Evolutionary conservation across 805 yeast species (phyloP), one percentile per base, ranked within the genome.

Genomic region (Blastobotrys mokoenaii): DNA sequence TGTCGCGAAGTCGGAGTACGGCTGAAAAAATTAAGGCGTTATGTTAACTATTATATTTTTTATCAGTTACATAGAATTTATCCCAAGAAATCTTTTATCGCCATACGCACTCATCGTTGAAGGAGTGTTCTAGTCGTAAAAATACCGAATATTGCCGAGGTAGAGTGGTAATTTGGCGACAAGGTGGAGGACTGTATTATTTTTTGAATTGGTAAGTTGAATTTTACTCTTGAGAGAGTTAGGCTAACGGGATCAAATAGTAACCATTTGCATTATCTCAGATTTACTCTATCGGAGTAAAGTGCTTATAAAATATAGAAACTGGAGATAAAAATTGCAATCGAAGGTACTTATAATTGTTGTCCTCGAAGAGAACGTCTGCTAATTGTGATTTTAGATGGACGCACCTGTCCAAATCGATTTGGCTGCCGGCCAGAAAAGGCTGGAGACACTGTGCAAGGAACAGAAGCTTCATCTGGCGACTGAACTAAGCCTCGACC

Each of bases 361-460:
- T 10, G 14, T 15, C 15, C 18, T 31, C 14, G 18, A 34, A 14
- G 16, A 34, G 37, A 34, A 14, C 14, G 18, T 4, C 18, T n/a
- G 41, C 41, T 39, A 39, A 39, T 32, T 17, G 12, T 7, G 5
- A 22, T 16, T 38, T 22, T 11, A 35, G 43, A 51, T 48, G 51
- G 46, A 46, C 11, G 38, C 34, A 12, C 46, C 46, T 14, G 32
- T 49, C 17, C 20, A 36, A 20, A 38, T 51, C 30, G 46, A 47
- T 32, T 30, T 43, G 38, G 11, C 14, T 3, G 25, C 18, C 4
- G 49, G 53, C 10, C 40, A 16, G 16, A 44, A 38, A 11, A n/a
- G 42, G n/a, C 46, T 50, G 17, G 35, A 18, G 9, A 17, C 30
- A 14, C 46, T 41, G 12, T 46, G 55, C 44, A 30, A 29, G 1